Evolutionary conservation across 257 asterid species (phyloP).

Genomic region (Cynanchum wilfordii): DNA sequence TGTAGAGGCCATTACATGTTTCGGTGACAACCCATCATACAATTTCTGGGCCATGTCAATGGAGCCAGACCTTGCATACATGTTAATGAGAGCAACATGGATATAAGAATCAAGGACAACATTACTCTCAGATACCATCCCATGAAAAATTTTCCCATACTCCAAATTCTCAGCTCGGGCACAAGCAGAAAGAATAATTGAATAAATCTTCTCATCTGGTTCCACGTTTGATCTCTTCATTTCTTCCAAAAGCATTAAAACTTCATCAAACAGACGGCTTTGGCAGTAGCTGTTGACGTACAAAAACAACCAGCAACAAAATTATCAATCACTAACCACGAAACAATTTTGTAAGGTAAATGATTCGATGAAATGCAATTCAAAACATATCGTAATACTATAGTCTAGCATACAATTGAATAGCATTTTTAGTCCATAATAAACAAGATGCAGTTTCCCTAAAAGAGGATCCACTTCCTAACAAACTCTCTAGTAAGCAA

Average conservation of each 20-base stretch:
- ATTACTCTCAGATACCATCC: conserved; percentile 32
- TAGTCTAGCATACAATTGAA: background rate
- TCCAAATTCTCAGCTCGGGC: conserved; percentile 45
- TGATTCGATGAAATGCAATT: background rate
- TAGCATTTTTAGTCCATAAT: background rate
- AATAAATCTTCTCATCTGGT: conserved; percentile 50
- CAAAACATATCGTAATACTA: background rate
- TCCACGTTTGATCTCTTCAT: conserved; percentile 44
- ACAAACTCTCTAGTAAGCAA: background rate
- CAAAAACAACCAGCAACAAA: background rate
- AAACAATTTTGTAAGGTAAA: background rate
- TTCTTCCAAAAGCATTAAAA: conserved; percentile 47
- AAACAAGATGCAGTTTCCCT: background rate
- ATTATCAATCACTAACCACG: background rate
- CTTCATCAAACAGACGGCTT: conserved; percentile 48
- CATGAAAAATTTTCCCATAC: conserved; percentile 45
- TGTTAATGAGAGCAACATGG: conserved; percentile 57
- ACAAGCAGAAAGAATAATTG: conserved; percentile 60
- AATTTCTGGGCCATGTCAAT: conserved; percentile 58
- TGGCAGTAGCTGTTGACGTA: conserved; percentile 54
- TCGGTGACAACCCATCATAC: conserved; percentile 42
- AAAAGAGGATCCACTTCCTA: background rate
- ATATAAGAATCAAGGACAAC: conserved; percentile 41
- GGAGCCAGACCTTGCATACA: conserved; percentile 58
- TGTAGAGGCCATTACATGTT: conserved; percentile 58